Percentiles rank a stretch among this genome's conserved stretches.
Evolutionary conservation across 148 eudicot genomes (phyloP).

Genomic region (Talinum fruticosum): DNA sequence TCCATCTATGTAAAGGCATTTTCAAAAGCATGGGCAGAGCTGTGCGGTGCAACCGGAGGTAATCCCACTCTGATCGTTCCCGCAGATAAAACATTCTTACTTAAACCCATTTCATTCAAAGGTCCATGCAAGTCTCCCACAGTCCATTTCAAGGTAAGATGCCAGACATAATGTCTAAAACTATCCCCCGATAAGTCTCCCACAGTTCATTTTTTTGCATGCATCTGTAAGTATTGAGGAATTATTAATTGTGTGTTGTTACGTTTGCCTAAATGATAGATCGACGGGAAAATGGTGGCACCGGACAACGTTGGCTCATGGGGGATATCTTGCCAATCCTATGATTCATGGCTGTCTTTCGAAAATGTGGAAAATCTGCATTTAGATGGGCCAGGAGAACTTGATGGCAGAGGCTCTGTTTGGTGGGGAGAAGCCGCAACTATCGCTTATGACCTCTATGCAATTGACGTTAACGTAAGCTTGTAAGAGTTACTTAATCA

Average conservation of each 20-base stretch:
- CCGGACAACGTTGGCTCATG: slow-evolving; percentile 1
- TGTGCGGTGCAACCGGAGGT: background rate
- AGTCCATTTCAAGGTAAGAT: background rate
- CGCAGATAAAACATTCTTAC: background rate
- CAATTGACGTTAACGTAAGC: background rate
- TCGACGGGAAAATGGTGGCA: slow-evolving; percentile 20
- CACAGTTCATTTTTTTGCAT: too few relatives aligned
- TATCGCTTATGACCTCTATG: background rate
- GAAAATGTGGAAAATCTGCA: slow-evolving; percentile 1
- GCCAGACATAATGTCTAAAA: too few relatives aligned
- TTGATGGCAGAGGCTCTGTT: slow-evolving; percentile 22
- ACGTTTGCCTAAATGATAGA: background rate
- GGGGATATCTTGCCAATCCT: background rate
- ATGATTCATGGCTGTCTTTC: slow-evolving; percentile 8
- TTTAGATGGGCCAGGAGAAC: slow-evolving; percentile 13
- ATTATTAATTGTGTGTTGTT: too few relatives aligned
- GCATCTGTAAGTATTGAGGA: too few relatives aligned
- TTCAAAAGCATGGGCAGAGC: background rate
- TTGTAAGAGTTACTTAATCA: too few relatives aligned
- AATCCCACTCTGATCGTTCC: background rate
- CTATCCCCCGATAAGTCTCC: too few relatives aligned
- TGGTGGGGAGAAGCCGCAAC: slow-evolving; percentile 13
- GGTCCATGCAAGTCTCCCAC: background rate
- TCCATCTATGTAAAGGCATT: background rate
- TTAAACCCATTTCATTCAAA: background rate